Percentiles rank a stretch among this genome's conserved stretches.
phyloP scores from a whole-genome alignment of 148 eudicot species.

The Heliosperma pusillum region DNA sequence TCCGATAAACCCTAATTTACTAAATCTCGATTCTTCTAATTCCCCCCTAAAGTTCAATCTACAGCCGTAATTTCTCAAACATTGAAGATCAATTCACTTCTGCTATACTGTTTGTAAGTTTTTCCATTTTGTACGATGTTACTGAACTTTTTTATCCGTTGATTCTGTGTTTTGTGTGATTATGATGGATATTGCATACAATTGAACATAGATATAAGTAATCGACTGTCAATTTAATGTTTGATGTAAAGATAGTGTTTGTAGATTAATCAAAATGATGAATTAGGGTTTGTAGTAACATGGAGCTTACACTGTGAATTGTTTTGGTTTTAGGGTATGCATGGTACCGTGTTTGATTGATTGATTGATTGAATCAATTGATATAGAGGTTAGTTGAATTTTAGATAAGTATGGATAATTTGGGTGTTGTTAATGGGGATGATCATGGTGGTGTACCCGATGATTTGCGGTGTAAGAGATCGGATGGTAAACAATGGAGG shows the following conservation, averaged over 20 bases:
- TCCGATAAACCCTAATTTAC: neutral
- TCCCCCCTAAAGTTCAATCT: neutral
- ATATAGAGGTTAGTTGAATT: neutral
- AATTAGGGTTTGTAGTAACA: neutral
- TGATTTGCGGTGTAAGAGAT: slow-evolving; percentile 93
- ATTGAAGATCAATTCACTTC: slow-evolving; percentile 3
- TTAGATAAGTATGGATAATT: slow-evolving; percentile 45
- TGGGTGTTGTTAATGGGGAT: slow-evolving; percentile 46
- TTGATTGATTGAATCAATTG: neutral
- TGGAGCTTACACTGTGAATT: neutral
- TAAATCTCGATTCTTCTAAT: neutral
- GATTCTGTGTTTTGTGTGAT: neutral
- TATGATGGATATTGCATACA: neutral
- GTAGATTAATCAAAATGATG: neutral
- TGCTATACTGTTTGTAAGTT: neutral
- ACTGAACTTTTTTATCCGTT: neutral
- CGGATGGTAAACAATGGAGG: slow-evolving; percentile 98
- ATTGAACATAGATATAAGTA: neutral
- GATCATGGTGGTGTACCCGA: slow-evolving; percentile 75
- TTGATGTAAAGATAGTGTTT: neutral
- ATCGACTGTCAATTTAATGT: neutral
- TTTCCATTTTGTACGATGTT: neutral
- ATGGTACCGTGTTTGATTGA: neutral
- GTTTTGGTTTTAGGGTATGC: neutral
- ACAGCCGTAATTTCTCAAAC: neutral